phyloP scores from a whole-genome alignment of 768 basidiomycete species.

The Russula brevipes region DNA sequence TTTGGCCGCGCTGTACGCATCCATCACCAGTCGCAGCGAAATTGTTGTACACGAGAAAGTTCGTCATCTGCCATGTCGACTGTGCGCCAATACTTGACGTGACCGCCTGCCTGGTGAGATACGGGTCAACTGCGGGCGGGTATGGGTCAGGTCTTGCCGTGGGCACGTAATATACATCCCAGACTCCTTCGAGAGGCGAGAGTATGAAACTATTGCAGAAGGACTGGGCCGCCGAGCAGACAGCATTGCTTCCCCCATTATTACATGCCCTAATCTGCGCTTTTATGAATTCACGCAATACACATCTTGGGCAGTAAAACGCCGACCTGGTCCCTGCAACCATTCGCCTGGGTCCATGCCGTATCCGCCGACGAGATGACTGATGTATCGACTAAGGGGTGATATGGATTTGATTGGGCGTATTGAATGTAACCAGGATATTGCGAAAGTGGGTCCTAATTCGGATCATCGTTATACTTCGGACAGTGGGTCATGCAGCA shows the following conservation, averaged over 20 bases:
- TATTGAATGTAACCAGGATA: conserved; percentile 57
- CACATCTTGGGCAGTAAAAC: not conserved
- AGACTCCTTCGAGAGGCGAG: conserved; percentile 36
- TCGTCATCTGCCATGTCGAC: conserved; percentile 39
- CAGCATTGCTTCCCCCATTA: conserved; percentile 41
- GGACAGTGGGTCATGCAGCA: not conserved
- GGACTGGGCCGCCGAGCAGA: conserved; percentile 52
- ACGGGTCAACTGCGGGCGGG: conserved; percentile 39
- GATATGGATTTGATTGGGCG: conserved; percentile 49
- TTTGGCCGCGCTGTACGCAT: conserved; percentile 45
- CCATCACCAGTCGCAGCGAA: conserved; percentile 54
- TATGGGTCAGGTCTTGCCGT: conserved; percentile 43
- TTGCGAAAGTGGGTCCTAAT: conserved; percentile 41
- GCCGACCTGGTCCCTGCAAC: conserved; percentile 47
- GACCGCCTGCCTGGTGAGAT: conserved; percentile 31
- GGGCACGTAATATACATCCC: conserved; percentile 51
- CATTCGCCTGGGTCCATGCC: conserved; percentile 39
- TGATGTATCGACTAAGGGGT: conserved; percentile 44
- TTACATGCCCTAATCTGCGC: conserved; percentile 50
- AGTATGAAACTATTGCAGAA: conserved; percentile 53
- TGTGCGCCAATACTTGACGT: conserved; percentile 42
- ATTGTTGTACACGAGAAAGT: conserved; percentile 40
- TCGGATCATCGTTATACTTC: not conserved
- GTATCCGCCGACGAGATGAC: conserved; percentile 41
- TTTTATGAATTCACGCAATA: not conserved